Evolutionary conservation across 805 yeast species (phyloP).

Genomic region (Cyberlindnera suaveolens): DNA sequence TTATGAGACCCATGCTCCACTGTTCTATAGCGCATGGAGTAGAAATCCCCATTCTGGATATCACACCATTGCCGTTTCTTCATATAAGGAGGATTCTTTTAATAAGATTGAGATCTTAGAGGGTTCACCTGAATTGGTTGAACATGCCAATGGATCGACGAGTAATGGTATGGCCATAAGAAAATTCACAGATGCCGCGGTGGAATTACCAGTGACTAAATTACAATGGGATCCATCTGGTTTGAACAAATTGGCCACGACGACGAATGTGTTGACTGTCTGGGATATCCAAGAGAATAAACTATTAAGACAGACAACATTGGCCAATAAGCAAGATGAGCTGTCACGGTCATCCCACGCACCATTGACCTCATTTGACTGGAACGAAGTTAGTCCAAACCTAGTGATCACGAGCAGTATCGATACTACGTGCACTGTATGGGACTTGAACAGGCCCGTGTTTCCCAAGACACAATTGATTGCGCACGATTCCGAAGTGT

Average conservation of each 20-base stretch:
- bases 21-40: constrained; percentile 48
- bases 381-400: constrained; percentile 72
- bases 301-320: constrained; percentile 34
- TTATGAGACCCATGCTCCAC: constrained; percentile 43
- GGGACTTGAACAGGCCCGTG: constrained; percentile 70
- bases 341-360: constrained; percentile 39
- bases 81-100: constrained; percentile 71
- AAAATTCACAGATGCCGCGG: constrained; percentile 43
- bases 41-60: constrained; percentile 20
- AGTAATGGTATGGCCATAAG: constrained; percentile 29
- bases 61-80: constrained; percentile 59
- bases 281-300: constrained; percentile 41
- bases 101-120: constrained; percentile 56
- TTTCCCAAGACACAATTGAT: constrained; percentile 86
- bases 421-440: constrained; percentile 94
- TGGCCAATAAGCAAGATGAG: constrained; percentile 24
- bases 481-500: constrained; percentile 94
- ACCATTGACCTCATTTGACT: constrained; percentile 90
- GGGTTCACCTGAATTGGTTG: constrained; percentile 24
- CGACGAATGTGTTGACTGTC: constrained; percentile 65
- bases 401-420: constrained; percentile 78
- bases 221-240: constrained; percentile 62
- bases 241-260: constrained; percentile 50
- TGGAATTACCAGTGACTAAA: constrained; percentile 65
- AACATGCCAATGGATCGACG: constrained; percentile 21